Conservation (phyloP, 495 filamentous ascomycete species). For the Hypoxylon fragiforme region DNA sequence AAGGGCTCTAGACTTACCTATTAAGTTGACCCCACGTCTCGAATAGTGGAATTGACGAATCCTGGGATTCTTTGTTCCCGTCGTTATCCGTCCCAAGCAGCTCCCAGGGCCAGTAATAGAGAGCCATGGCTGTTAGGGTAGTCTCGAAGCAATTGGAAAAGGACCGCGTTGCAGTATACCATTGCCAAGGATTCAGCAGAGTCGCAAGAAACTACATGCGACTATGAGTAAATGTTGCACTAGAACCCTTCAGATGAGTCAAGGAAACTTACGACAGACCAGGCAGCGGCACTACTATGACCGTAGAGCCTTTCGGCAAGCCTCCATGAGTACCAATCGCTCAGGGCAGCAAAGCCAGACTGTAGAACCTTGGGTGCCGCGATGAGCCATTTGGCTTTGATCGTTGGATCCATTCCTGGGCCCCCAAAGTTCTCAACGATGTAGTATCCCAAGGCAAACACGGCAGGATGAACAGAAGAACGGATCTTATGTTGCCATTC, state of each 20-base stretch:
- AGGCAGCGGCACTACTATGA: slow-evolving; percentile 60
- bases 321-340: slow-evolving; percentile 90
- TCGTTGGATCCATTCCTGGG: slow-evolving; percentile 14
- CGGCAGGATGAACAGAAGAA: slow-evolving; percentile 85
- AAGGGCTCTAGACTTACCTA: slow-evolving; percentile 28
- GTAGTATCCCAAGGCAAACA: slow-evolving; percentile 81
- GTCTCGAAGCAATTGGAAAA: slow-evolving; percentile 94
- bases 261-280: slow-evolving; percentile 64
- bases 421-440: slow-evolving; percentile 48
- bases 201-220: slow-evolving; percentile 64
- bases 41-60: slow-evolving; percentile 23
- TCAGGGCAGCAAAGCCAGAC: slow-evolving; percentile 72
- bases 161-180: slow-evolving; percentile 90
- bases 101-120: slow-evolving; percentile 87
- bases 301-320: slow-evolving; percentile 77
- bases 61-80: slow-evolving; percentile 30
- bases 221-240: slow-evolving; percentile 9
- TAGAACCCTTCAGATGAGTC: not conserved
- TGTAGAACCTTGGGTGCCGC: slow-evolving; percentile 75
- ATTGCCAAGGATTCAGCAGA: slow-evolving; percentile 89
- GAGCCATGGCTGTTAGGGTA: slow-evolving; percentile 76
- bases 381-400: slow-evolving; percentile 52
- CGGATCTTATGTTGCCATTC: slow-evolving; percentile 93
- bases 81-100: slow-evolving; percentile 45
- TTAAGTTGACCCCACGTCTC: slow-evolving; percentile 37